These are phyloP conservation scores for Hypoxylon sp. DNA, from an alignment of 2,329 filamentous ascomycete species.

Conservation along the genomic window DNA sequence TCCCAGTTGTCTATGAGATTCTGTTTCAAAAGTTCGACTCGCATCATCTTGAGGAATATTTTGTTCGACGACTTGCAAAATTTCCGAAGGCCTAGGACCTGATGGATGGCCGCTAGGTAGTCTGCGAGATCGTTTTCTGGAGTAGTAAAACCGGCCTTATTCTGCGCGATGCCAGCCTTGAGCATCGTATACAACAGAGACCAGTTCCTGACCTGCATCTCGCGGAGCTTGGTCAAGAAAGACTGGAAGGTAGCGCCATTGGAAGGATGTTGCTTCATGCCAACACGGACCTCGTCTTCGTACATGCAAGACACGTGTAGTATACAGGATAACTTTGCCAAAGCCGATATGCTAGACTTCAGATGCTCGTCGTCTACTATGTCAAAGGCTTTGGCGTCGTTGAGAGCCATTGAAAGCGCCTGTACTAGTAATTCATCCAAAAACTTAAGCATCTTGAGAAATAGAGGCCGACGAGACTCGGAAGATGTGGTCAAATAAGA, in stretches of 20 bases:
- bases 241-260: constrained; percentile 69
- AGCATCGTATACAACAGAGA: constrained; percentile 86
- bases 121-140: constrained; percentile 82
- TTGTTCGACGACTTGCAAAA: constrained; percentile 90
- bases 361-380: constrained; percentile 87
- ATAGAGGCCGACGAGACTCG: constrained; percentile 76
- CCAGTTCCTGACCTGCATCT: constrained; percentile 91
- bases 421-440: constrained; percentile 83
- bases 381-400: constrained; percentile 80
- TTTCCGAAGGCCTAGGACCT: constrained; percentile 85
- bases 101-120: constrained; percentile 85
- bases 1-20: constrained; percentile 86
- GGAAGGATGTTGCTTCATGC: constrained; percentile 74
- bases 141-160: constrained; percentile 73
- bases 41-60: constrained; percentile 89
- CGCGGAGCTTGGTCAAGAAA: constrained; percentile 80
- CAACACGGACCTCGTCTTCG: constrained; percentile 88
- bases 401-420: constrained; percentile 77
- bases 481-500: constrained; percentile 71
- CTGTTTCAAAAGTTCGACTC: constrained; percentile 84
- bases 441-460: constrained; percentile 83
- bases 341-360: constrained; percentile 77
- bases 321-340: constrained; percentile 80
- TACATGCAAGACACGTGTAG: constrained; percentile 85
- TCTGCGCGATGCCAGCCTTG: constrained; percentile 80